Evolutionary conservation across 176 grass and related monocot genomes (phyloP).

Genomic region (Ensete ventricosum): DNA sequence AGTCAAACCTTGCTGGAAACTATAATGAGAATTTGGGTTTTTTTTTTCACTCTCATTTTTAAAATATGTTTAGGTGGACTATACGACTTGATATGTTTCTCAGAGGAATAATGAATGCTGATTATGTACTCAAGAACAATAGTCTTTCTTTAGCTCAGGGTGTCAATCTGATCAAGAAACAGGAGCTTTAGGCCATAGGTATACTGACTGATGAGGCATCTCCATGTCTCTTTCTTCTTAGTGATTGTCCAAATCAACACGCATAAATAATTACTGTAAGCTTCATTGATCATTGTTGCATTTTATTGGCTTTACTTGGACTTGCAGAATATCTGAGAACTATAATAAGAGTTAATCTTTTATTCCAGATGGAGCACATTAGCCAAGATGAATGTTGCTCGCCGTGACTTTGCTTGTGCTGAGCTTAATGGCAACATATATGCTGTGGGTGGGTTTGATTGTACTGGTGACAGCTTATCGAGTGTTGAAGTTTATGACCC

Average conservation of each 20-base stretch:
- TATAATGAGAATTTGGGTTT: no score
- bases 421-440: slow-evolving; percentile 52
- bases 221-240: no score
- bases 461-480: slow-evolving; percentile 26
- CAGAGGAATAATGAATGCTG: not conserved
- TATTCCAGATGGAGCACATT: slow-evolving; percentile 43
- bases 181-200: no score
- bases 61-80: not conserved
- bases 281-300: no score
- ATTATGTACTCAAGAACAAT: not conserved
- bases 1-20: no score
- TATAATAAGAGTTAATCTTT: not conserved
- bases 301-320: no score
- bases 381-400: slow-evolving; percentile 61
- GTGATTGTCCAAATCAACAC: no score
- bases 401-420: slow-evolving; percentile 51
- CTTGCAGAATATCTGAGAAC: not conserved
- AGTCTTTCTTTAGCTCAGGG: no score
- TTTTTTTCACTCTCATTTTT: no score
- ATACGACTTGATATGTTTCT: not conserved
- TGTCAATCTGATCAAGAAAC: no score
- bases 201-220: no score
- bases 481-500: slow-evolving; percentile 57
- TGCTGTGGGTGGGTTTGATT: slow-evolving; percentile 46
- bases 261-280: no score